Evolutionary conservation across 192 early-diverging fungal genomes (phyloP), one percentile per base, ranked within the genome.

Genomic region (Dissophora ornata): DNA sequence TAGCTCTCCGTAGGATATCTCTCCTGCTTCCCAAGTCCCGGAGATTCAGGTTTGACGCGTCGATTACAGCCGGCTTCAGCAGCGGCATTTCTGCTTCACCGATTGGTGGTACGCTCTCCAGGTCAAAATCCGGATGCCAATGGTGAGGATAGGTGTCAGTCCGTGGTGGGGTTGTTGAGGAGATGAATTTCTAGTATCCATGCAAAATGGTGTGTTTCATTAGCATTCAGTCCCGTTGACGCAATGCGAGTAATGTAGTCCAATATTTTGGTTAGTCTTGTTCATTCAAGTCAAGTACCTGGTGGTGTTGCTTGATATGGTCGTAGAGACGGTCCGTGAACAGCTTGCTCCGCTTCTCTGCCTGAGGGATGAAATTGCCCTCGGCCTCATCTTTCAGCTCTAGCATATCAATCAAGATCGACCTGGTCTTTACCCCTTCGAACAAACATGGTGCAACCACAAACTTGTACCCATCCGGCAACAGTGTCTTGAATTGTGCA

Each of bases 111-210:
- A 77, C 73, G 19, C 45, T 67, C 47, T 77, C 73, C 21, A 77
- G 21, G 41, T 77, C 59, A 67, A 77, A 77, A 22, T 67, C 73
- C 13, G 63, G 58, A 38, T 77, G 73, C 73, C 73, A 77, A 29
- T 21, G 22, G 21, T 56, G 57, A 19, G 73, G 73, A 9, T 48
- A 67, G 22, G 63, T 61, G 40, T 77, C 53, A 25, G 57, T 67
- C n/a, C 73, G 38, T 19, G 57, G 41, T 10, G 73, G 63, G 1
- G 30, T 62, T 2, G 64, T 67, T 1, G 73, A 67, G 2, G 21
- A 21, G 16, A 77, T 58, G 40, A 77, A 77, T 57, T 40, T 49
- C 73, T 77, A 33, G 9, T 29, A 5, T 29, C 10, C 49, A 24
- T 12, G 49, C 49, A 29, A 28, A 10, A 2, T n/a, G n/a, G n/a